A percentile compares a stretch with the other conserved stretches of the same genome.
Conservation (phyloP, 2,329 filamentous ascomycete genomes). For the Parastagonospora avenae region DNA sequence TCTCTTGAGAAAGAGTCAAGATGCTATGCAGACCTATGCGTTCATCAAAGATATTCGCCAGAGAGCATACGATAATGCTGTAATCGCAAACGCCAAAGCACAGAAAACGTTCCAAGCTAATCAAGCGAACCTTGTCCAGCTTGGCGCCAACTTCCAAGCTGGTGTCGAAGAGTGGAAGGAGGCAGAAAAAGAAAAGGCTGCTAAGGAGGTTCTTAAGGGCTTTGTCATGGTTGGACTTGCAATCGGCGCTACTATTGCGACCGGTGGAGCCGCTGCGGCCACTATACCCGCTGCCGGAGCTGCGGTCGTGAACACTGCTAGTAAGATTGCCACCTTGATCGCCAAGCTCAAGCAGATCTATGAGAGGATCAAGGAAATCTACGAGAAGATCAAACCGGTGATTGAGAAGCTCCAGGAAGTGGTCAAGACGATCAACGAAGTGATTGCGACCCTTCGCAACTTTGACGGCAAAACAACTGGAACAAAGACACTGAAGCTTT, state of each 20-base stretch:
- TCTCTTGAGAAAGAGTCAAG: background rate
- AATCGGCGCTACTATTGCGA: background rate
- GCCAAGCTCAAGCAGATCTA: background rate
- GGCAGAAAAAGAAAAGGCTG: background rate
- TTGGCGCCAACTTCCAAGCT: background rate
- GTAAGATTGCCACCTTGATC: background rate
- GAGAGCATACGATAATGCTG: background rate
- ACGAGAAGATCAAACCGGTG: background rate
- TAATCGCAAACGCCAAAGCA: background rate
- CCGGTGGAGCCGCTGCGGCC: background rate
- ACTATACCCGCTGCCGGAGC: background rate
- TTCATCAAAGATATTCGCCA: background rate
- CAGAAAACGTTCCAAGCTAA: background rate
- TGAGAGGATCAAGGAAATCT: background rate
- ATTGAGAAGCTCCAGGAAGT: background rate
- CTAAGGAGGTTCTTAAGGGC: background rate
- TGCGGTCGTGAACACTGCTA: background rate
- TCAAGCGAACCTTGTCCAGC: background rate
- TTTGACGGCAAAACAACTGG: background rate
- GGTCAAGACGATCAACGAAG: background rate
- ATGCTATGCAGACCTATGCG: background rate
- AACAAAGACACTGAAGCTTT: background rate
- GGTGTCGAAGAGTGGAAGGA: background rate
- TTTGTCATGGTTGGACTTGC: background rate
- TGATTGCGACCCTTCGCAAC: background rate